Evolutionary conservation across 2,329 filamentous ascomycete species (phyloP).

Genomic region (Calonectria hongkongensis): DNA sequence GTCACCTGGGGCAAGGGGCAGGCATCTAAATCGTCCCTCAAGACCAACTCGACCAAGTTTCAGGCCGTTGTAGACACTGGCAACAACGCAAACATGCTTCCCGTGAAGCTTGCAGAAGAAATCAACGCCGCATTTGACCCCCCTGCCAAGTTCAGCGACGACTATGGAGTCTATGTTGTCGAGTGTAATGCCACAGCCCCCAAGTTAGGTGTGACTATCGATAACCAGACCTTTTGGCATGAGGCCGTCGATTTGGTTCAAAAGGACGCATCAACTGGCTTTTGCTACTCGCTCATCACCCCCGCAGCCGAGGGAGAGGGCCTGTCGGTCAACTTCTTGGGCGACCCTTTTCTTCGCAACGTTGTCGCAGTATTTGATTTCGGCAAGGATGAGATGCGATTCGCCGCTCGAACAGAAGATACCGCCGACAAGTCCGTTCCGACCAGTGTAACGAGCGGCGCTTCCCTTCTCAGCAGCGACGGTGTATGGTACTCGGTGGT

Average conservation of each 20-base stretch:
- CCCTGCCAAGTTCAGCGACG: slow-evolving; percentile 59
- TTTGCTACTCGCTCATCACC: slow-evolving; percentile 38
- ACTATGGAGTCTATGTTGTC: slow-evolving; percentile 60
- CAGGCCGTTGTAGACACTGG: slow-evolving; percentile 67
- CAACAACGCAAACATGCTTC: slow-evolving; percentile 63
- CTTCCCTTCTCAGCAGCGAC: neutral
- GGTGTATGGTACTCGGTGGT: neutral
- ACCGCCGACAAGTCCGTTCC: neutral
- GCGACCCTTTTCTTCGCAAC: slow-evolving; percentile 69
- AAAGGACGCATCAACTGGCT: slow-evolving; percentile 39
- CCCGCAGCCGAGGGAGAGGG: slow-evolving; percentile 18
- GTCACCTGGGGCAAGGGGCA: slow-evolving; percentile 38
- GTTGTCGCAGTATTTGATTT: slow-evolving; percentile 71
- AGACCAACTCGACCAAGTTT: slow-evolving; percentile 56
- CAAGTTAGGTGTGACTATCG: slow-evolving; percentile 63
- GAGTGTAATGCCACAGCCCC: slow-evolving; percentile 64
- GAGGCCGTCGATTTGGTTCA: slow-evolving; percentile 57
- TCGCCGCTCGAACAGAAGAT: slow-evolving; percentile 55
- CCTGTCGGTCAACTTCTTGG: slow-evolving; percentile 60
- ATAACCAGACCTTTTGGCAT: slow-evolving; percentile 57
- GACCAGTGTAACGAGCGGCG: neutral
- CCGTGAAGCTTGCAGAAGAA: slow-evolving; percentile 57
- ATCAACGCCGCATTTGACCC: slow-evolving; percentile 65
- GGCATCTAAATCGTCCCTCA: slow-evolving; percentile 28
- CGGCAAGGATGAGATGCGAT: slow-evolving; percentile 66